phyloP scores from a whole-genome alignment of 2,329 filamentous ascomycete genomes.

The Apiospora pterosperma region DNA sequence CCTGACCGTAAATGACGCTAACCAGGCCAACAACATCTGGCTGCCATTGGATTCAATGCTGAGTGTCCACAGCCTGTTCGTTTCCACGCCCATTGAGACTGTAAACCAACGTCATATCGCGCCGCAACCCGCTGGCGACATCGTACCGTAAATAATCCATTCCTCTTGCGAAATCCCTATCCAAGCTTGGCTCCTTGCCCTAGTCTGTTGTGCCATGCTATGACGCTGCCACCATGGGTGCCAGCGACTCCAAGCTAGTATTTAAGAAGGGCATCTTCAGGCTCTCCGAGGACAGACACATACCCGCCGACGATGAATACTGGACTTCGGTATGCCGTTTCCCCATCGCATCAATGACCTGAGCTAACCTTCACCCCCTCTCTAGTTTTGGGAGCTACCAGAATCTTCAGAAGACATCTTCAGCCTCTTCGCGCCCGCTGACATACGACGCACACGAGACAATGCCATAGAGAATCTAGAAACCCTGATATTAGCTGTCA shows the following conservation, averaged over 20 bases:
- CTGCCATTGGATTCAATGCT: background rate
- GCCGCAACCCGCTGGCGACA: background rate
- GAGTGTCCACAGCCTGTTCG: background rate
- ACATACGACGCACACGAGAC: conserved; percentile 86
- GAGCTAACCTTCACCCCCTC: background rate
- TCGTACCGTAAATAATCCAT: background rate
- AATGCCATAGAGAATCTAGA: conserved; percentile 83
- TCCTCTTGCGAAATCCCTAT: background rate
- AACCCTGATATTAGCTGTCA: conserved; percentile 79
- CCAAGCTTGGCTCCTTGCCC: background rate
- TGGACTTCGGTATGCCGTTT: conserved; percentile 75
- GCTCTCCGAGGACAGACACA: conserved; percentile 86
- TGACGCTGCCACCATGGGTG: conserved; percentile 71
- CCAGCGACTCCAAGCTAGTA: conserved; percentile 96
- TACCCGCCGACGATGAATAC: conserved; percentile 83
- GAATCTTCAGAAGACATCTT: conserved; percentile 96
- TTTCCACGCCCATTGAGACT: background rate
- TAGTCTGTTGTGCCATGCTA: conserved; percentile 14
- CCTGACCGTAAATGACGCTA: background rate
- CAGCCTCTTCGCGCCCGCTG: conserved; percentile 84
- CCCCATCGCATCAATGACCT: conserved; percentile 13
- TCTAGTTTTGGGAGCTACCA: conserved; percentile 92
- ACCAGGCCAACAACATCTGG: background rate
- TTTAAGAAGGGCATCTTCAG: conserved; percentile 99
- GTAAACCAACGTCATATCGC: background rate